Evolutionary conservation across 768 basidiomycete genomes (phyloP), one percentile per base, ranked within the genome.

Genomic region (Mycena kentingensis): DNA sequence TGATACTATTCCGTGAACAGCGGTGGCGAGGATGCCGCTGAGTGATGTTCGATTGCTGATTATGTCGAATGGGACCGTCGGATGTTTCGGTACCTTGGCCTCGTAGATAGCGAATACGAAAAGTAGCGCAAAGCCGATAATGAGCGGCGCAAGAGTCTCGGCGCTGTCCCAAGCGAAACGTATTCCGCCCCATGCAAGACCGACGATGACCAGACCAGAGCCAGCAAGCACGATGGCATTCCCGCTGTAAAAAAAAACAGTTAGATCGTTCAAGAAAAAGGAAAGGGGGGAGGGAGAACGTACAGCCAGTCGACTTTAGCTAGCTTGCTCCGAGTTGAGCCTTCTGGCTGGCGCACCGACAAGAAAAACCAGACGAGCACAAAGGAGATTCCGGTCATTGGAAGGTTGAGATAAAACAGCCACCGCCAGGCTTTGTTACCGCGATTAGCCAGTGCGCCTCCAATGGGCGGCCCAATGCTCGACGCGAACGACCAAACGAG

Each of bases 131-230:
- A 71, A n/a, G 0, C 77, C 77, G 29, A 76, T 44, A 39, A 75
- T 61, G 15, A 79, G 66, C 0, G 77, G 75, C 1, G 65, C 73
- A 16, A 78, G 66, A 16, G 75, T 68, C 28, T 68, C 63, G 12
- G 53, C 68, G 0, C 68, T 70, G 7, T 42, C 32, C 77, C 77
- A 79, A 0, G 70, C 39, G 65, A 73, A 75, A 1, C 62, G 37
- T 3, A 60, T 50, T 5, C 62, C 77, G n/a, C 70, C 77, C 69
- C 73, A 77, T 3, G 73, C 75, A 10, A 79, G 55, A 1, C 67
- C 75, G 49, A 76, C 56, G 32, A 73, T 63, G 13, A 62, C 57
- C 2, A 67, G 60, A 1, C 68, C 68, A 0, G 70, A 62, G 0
- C 67, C 65, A 13, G 57, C 60, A 26, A 74, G 62, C 37, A 72